These are phyloP conservation scores for Xylaria scruposa DNA, from an alignment of 495 filamentous ascomycete species.

Conservation along the genomic window DNA sequence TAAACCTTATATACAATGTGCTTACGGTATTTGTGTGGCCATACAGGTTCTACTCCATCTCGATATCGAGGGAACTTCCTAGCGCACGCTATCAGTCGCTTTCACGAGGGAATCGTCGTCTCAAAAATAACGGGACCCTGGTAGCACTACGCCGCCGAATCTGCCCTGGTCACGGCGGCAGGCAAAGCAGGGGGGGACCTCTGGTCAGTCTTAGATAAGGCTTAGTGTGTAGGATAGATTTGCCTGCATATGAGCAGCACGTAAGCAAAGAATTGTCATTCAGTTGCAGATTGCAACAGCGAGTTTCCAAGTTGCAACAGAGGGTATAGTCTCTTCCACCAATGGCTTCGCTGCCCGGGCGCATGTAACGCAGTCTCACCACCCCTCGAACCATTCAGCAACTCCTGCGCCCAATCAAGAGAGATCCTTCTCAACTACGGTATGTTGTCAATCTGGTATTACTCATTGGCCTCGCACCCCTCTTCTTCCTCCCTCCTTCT, in stretches of 20 bases:
- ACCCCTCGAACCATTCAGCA: conserved; percentile 19
- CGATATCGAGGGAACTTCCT: neutral
- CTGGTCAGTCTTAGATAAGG: conserved; percentile 23
- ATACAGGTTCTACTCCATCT: conserved; percentile 11
- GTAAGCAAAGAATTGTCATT: conserved; percentile 25
- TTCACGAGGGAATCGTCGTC: conserved; percentile 19
- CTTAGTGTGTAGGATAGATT: conserved; percentile 22
- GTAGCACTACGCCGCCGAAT: neutral
- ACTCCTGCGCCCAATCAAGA: conserved; percentile 3
- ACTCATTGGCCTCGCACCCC: conserved; percentile 4
- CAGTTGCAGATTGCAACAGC: conserved; percentile 25
- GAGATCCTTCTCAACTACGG: neutral
- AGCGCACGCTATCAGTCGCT: conserved; percentile 7
- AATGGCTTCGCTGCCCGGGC: neutral
- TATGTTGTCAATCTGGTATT: neutral
- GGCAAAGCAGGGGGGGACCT: conserved; percentile 19
- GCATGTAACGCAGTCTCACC: conserved; percentile 11
- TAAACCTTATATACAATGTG: conserved; percentile 21
- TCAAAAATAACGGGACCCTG: conserved; percentile 18
- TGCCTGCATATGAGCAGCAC: neutral
- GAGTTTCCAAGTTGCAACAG: conserved; percentile 14
- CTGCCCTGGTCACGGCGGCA: conserved; percentile 16
- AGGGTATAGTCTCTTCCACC: conserved; percentile 24
- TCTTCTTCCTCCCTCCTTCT: neutral
- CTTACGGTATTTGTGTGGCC: conserved; percentile 6